These are phyloP conservation scores for Collybia mongolica DNA, from an alignment of 768 basidiomycete species.

Conservation along the genomic window DNA sequence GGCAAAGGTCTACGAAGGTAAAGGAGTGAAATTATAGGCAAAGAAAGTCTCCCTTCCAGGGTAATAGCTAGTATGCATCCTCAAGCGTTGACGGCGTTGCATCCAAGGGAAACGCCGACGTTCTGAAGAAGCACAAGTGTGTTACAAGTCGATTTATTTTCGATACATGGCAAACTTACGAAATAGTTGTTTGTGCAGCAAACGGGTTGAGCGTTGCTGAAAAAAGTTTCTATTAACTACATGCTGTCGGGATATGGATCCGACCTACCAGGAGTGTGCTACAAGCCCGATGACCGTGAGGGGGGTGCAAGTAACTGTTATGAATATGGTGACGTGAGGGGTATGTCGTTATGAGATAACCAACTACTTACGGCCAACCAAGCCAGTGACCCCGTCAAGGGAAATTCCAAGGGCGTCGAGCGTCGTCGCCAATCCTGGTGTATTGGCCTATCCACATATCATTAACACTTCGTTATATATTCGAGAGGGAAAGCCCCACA, in stretches of 20 bases:
- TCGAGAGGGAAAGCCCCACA: slow-evolving; percentile 1
- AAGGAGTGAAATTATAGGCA: no score
- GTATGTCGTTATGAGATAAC: background rate
- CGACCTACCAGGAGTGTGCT: slow-evolving; percentile 13
- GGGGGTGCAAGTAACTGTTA: slow-evolving; percentile 13
- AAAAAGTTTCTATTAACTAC: background rate
- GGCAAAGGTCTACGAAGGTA: no score
- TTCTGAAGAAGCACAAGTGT: background rate
- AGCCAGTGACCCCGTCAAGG: slow-evolving; percentile 8
- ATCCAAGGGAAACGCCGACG: background rate
- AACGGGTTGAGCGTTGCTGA: slow-evolving; percentile 16
- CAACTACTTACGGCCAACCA: slow-evolving; percentile 9
- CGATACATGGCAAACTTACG: background rate
- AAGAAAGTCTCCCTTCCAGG: no score
- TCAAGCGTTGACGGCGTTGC: background rate
- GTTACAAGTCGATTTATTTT: background rate
- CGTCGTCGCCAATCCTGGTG: no score
- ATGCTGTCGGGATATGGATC: background rate
- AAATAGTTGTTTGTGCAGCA: slow-evolving; percentile 17
- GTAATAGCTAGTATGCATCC: no score
- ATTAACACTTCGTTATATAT: background rate
- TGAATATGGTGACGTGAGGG: background rate
- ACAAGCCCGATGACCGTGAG: slow-evolving; percentile 11
- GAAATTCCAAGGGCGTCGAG: slow-evolving; percentile 2
- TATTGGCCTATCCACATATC: no score